Evolutionary conservation across 2,329 filamentous ascomycete genomes (phyloP), one percentile per base, ranked within the genome.

Genomic region (Apiospora malaysiana): DNA sequence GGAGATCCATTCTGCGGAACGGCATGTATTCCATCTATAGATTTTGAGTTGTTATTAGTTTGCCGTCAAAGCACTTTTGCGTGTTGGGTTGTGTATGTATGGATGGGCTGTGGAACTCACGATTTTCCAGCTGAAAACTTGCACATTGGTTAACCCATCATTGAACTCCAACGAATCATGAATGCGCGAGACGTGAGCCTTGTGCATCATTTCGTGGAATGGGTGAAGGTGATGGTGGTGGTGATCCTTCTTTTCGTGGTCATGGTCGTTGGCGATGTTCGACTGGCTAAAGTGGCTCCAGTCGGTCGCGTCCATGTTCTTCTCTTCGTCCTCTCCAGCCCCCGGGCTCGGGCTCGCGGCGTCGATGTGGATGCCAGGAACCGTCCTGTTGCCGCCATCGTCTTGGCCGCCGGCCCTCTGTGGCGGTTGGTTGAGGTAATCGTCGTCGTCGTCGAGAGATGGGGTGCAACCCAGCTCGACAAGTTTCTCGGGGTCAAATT

Each of bases 1-100:
- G 89, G 9, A 95, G 82, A 75, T 95, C 93, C 92, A 96, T 95
- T 32, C 93, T 86, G 1, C 92, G 87, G 81, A 95, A 95, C 0
- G 93, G 93, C 32, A 95, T 83, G 78, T 92, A 94, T 77, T 95
- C 93, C 93, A 95, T 93, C 12, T 63, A 72, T 69, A 72, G 70
- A 9, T 37, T 27, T 1, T 16, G 10, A 45, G 18, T 43, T 1
- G 9, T 45, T 45, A 43, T 23, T 21, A 65, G 18, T 37, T 32
- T 32, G 3, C 32, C 6, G 32, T 32, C 32, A 32, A 32, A 32
- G 32, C 32, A 3, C 6, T 32, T 32, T 6, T 32, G 32, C 32
- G 32, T 6, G 32, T 32, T 32, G 32, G 32, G 32, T 6, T 32
- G 6, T 32, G 3, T 32, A 32, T 32, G 3, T 32, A 32, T 32